Percentiles rank a stretch among this genome's conserved stretches.
Evolutionary conservation across 2,329 filamentous ascomycete genomes (phyloP).

Genomic region (Claviceps sp.): DNA sequence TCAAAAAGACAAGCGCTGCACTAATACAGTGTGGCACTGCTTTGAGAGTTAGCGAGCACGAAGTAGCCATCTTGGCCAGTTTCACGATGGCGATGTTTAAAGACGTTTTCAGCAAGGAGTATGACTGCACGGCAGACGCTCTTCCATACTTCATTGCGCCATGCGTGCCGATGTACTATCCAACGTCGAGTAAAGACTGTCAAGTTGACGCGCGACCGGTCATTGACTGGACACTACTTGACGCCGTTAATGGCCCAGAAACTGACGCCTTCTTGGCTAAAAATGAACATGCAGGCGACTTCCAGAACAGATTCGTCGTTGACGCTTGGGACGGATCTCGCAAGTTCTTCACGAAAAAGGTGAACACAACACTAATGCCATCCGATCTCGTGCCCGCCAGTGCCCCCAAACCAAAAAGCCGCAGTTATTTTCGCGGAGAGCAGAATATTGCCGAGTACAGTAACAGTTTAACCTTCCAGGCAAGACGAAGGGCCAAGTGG

Average conservation of each 20-base stretch:
- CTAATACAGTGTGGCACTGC: constrained; percentile 29
- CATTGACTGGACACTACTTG: constrained; percentile 51
- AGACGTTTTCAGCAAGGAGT: constrained; percentile 84
- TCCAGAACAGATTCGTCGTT: constrained; percentile 37
- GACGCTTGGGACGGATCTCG: constrained; percentile 51
- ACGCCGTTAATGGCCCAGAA: constrained; percentile 18
- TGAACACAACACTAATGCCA: constrained; percentile 46
- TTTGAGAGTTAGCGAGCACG: constrained; percentile 28
- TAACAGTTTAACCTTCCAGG: constrained; percentile 56
- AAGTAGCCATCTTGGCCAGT: constrained; percentile 43
- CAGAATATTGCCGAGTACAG: constrained; percentile 72
- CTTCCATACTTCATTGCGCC: constrained; percentile 82
- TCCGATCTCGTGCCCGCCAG: constrained; percentile 50
- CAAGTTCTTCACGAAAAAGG: constrained; percentile 41
- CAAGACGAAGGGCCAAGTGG: constrained; percentile 37
- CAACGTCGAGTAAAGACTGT: not conserved
- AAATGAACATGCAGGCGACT: constrained; percentile 12
- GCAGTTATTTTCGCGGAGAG: constrained; percentile 25
- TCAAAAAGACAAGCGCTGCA: constrained; percentile 43
- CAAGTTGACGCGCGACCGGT: not conserved
- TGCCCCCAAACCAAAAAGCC: constrained; percentile 34
- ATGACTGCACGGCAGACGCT: constrained; percentile 45
- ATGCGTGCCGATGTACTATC: not conserved
- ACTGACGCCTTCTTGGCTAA: constrained; percentile 9
- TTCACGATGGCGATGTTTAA: constrained; percentile 69